Conservation (phyloP, 2,329 filamentous ascomycete species). For the Lachnellula subtilissima region DNA sequence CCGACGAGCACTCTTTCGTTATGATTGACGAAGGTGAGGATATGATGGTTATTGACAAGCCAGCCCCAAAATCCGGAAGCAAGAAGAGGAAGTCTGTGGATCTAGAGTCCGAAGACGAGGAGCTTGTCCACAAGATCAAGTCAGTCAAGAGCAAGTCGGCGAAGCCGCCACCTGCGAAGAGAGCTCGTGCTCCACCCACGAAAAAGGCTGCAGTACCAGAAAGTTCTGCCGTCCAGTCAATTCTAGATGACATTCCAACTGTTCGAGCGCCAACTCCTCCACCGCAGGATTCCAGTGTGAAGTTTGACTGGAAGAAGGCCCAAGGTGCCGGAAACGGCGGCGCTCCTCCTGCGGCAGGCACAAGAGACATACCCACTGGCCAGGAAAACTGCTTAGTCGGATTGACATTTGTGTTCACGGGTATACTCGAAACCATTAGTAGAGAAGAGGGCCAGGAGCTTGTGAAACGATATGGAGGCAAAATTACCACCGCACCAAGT, state of each 20-base stretch:
- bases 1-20: conserved; percentile 28
- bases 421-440: conserved; percentile 72
- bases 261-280: conserved; percentile 82
- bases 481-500: conserved; percentile 79
- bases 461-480: conserved; percentile 91
- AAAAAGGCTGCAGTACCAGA: conserved; percentile 65
- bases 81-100: conserved; percentile 58
- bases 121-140: conserved; percentile 54
- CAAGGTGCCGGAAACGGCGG: conserved; percentile 56
- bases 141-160: conserved; percentile 29
- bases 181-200: conserved; percentile 27
- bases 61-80: conserved; percentile 17
- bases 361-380: conserved; percentile 72
- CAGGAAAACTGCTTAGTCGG: conserved; percentile 86
- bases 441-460: conserved; percentile 80
- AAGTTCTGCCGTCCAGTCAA: conserved; percentile 69
- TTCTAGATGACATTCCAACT: conserved; percentile 81
- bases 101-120: conserved; percentile 51
- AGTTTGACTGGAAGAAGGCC: conserved; percentile 73
- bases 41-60: conserved; percentile 29
- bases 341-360: conserved; percentile 54
- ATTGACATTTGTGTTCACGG: conserved; percentile 92
- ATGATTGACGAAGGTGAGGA: conserved; percentile 44
- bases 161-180: conserved; percentile 32
- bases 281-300: conserved; percentile 60